These are phyloP conservation scores for Penicillium desertorum DNA, from an alignment of 495 filamentous ascomycete species.

Conservation along the genomic window DNA sequence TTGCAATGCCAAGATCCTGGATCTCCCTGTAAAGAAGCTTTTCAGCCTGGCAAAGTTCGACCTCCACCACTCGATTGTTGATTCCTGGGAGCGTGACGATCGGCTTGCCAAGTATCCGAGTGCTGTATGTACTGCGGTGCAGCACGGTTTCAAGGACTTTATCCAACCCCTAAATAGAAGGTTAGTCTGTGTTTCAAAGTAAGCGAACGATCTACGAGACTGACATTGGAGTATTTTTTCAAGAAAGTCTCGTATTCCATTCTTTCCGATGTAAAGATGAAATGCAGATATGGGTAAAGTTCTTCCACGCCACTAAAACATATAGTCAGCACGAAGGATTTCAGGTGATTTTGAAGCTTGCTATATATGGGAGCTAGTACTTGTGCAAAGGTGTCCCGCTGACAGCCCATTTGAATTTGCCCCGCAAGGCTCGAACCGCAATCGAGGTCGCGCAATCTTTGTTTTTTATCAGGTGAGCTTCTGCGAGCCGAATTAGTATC, in stretches of 20 bases:
- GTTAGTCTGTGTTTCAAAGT: background rate
- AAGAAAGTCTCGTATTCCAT: conserved; percentile 46
- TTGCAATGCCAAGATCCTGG: conserved; percentile 29
- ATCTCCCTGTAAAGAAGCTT: conserved; percentile 49
- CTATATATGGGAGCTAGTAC: conserved; percentile 8
- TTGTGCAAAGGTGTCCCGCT: conserved; percentile 64
- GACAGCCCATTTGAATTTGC: conserved; percentile 58
- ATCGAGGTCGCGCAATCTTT: conserved; percentile 43
- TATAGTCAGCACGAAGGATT: background rate
- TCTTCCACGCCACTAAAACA: conserved; percentile 38
- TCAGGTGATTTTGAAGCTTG: background rate
- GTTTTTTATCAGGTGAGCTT: conserved; percentile 65
- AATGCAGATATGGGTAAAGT: conserved; percentile 61
- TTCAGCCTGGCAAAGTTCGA: conserved; percentile 51
- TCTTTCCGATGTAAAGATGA: conserved; percentile 50
- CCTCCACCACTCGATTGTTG: conserved; percentile 27
- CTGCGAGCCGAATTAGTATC: conserved; percentile 14
- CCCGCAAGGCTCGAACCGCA: conserved; percentile 54
- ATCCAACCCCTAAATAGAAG: conserved; percentile 9
- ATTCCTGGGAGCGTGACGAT: conserved; percentile 56
- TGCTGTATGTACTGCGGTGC: conserved; percentile 52
- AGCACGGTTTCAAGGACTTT: conserved; percentile 39
- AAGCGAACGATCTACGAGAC: background rate
- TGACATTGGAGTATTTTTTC: conserved; percentile 45
- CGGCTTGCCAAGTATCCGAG: conserved; percentile 52